Conservation (phyloP, 805 yeast species). For the Kuraishia hungarica region DNA sequence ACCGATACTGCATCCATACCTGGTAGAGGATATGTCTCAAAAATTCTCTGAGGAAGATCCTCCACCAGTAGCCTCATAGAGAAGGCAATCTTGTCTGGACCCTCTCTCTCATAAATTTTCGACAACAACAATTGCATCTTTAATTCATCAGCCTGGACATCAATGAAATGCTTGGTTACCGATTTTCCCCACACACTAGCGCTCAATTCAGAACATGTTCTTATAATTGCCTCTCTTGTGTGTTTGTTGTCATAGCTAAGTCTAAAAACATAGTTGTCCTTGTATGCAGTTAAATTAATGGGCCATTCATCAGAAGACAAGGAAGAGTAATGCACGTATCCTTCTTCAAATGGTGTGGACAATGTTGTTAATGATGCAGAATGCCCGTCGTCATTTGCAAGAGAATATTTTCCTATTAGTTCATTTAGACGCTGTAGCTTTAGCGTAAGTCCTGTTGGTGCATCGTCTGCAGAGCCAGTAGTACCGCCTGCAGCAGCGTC, state of each 20-base stretch:
- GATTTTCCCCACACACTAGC: slow-evolving; percentile 42
- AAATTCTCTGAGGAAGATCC: slow-evolving; percentile 49
- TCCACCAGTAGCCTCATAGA: slow-evolving; percentile 35
- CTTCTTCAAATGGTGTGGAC: background rate
- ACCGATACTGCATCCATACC: background rate
- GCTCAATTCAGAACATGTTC: slow-evolving; percentile 3
- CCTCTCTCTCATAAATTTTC: slow-evolving; percentile 1
- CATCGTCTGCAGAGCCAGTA: too few species aligned
- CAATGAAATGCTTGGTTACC: slow-evolving; percentile 32
- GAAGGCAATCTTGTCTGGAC: slow-evolving; percentile 9
- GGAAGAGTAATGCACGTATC: slow-evolving; percentile 22
- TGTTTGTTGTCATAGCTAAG: slow-evolving; percentile 21
- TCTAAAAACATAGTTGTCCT: slow-evolving; percentile 35
- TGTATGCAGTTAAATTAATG: slow-evolving; percentile 31
- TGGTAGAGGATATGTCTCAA: slow-evolving; percentile 40
- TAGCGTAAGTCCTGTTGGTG: background rate
- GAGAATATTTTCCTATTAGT: background rate
- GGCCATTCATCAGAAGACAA: slow-evolving; percentile 24
- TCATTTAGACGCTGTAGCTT: background rate
- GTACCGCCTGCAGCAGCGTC: slow-evolving; percentile 1
- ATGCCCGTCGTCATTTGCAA: background rate
- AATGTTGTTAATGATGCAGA: background rate
- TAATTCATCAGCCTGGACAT: slow-evolving; percentile 25
- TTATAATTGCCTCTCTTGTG: slow-evolving; percentile 14
- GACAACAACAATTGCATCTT: slow-evolving; percentile 16